Base-by-base conservation (phyloP, 129 eudicot species). In the Logfia minima region DNA sequence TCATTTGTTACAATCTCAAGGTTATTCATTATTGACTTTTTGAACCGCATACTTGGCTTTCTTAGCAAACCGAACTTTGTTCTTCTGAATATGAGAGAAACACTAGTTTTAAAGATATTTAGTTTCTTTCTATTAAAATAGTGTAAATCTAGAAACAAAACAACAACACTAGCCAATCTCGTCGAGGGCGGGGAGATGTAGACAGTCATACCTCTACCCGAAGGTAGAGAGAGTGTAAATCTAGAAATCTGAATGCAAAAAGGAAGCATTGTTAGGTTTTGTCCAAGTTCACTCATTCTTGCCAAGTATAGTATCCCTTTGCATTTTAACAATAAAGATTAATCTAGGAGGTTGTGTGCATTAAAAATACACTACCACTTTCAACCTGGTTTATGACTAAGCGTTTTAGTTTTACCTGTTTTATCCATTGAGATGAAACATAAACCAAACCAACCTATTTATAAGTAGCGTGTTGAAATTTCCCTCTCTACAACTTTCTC, bases 401-500 rank as follows among this genome's bases (percentile, higher is more conserved):
- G n/a, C n/a, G 1, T 53, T 53, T 18, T 53, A 53, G 9, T 53
- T 53, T 19, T 18, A 2, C 28, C 28, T 63, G n/a, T 18, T 16
- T 23, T 11, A 23, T 21, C 68, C 26, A 63, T 28, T 23, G 10
- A 63, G 32, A 26, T 29, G n/a, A 63, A 26, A 65, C 10, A 26
- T 10, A 7, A 35, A 5, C 51, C 52, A 48, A 67, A 67, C 17
- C 51, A 8, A 4, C 53, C 43, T 18, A 2, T 72, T 37, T 18
- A 16, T 60, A 60, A 6, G 17, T 43, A 39, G 43, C 26, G 39
- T 28, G 66, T 72, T 3, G 14, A 59, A 34, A 35, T 35, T 23
- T 16, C 5, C 77, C 16, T 31, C 51, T 19, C 11, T 51, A 52
- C 13, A 52, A 73, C 58, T 60, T n/a, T 86, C 26, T 48, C 74